phyloP scores from a whole-genome alignment of 106 monocot species.

The Dendrobium catenatum region DNA sequence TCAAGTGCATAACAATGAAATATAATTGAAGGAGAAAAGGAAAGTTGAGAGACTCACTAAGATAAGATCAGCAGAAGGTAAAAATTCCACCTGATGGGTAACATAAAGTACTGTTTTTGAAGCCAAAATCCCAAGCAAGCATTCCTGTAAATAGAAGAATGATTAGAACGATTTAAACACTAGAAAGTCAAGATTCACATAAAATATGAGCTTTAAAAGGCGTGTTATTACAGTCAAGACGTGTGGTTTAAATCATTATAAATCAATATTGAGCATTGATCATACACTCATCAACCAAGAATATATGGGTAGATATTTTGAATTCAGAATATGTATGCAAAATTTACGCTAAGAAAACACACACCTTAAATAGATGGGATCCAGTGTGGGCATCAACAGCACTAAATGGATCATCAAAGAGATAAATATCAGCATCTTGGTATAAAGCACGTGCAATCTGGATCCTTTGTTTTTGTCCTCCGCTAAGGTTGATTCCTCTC shows the following conservation, averaged over 20 bases:
- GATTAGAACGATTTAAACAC: neutral
- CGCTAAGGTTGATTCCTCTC: constrained; percentile 12
- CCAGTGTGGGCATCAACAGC: constrained; percentile 13
- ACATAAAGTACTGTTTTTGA: constrained; percentile 88
- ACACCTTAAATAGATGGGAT: constrained; percentile 8
- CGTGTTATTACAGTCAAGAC: neutral
- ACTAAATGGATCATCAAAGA: constrained; percentile 14
- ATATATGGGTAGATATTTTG: no score
- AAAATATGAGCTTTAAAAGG: neutral
- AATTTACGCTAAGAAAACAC: neutral
- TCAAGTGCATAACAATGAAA: neutral
- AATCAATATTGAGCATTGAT: neutral
- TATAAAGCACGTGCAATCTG: constrained; percentile 10
- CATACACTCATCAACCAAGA: no score
- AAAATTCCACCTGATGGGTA: constrained; percentile 91
- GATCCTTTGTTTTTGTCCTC: constrained; percentile 9
- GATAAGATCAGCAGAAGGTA: constrained; percentile 88
- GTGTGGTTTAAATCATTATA: neutral
- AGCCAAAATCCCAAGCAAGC: constrained; percentile 54
- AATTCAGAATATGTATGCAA: neutral
- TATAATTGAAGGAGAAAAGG: neutral
- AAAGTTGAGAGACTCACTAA: constrained; percentile 42
- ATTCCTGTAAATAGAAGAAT: constrained; percentile 41
- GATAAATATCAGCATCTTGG: constrained; percentile 8
- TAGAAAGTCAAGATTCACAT: neutral